Conservation (phyloP, 352 stramenopile species). For the Phytophthora pisi region DNA sequence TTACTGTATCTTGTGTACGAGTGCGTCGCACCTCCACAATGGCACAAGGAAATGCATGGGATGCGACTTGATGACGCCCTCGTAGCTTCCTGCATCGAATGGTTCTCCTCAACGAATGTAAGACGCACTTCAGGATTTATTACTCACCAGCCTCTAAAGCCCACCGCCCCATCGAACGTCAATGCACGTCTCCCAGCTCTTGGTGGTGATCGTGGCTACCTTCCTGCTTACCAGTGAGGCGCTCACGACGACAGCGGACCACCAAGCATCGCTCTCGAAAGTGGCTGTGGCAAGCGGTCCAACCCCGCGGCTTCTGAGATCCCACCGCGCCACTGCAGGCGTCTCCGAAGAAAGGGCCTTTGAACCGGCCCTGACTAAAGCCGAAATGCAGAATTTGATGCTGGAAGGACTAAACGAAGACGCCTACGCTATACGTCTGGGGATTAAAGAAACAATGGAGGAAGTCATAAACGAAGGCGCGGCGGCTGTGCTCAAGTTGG, state of each 20-base stretch:
- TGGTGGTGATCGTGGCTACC: not conserved
- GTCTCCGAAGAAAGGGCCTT: not conserved
- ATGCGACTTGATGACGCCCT: not conserved
- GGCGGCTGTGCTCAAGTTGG: not conserved
- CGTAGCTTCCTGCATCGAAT: not conserved
- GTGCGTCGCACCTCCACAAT: not conserved
- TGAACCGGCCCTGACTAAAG: not conserved
- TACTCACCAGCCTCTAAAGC: not conserved
- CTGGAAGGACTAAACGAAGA: not conserved
- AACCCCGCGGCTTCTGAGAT: not conserved
- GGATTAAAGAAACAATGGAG: not conserved
- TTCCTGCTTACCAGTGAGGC: not conserved
- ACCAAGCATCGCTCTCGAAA: not conserved
- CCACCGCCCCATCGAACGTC: not conserved
- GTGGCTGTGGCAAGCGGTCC: not conserved
- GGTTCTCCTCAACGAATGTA: not conserved
- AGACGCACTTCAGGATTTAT: not conserved
- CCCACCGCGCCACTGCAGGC: not conserved
- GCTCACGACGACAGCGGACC: not conserved
- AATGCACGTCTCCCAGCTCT: not conserved
- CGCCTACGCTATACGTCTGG: not conserved
- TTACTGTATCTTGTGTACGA: not conserved
- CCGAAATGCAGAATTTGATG: not conserved
- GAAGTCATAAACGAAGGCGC: not conserved
- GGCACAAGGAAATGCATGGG: too few species aligned